Evolutionary conservation across 2,329 filamentous ascomycete species (phyloP), one percentile per base, ranked within the genome.

Genomic region (Sarocladium kiliense): DNA sequence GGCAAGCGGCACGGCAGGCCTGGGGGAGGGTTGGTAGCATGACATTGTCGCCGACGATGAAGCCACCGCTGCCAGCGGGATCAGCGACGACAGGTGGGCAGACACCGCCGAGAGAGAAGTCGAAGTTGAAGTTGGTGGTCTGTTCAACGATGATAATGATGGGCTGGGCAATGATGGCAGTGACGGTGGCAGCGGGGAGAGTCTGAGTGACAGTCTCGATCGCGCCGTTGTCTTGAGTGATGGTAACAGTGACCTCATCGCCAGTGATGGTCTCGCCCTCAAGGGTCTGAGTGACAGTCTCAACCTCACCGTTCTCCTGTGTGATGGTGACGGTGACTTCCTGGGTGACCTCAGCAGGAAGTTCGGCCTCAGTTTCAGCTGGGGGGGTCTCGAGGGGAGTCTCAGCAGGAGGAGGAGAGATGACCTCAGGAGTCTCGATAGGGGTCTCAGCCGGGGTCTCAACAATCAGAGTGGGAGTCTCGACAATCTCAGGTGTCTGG

Each of bases 51-150:
- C 50, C 50, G 21, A 41, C 50, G 19, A 53, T 18, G 50, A 53
- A 53, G 36, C 50, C 50, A n/a, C 50, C 50, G 50, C 19, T 39
- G 50, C 36, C 36, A 14, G 32, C 36, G 34, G 50, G 32, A 21
- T 53, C 50, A 27, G 50, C 19, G 7, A 11, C 19, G 36, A 53
- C 50, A n/a, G 50, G 50, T n/a, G 50, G 50, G 36, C 32, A 41
- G 34, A 41, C 36, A 18, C 27, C 50, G 12, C 50, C 50, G 32
- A 53, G 50, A 34, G 32, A 39, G 50, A 19, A 53, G 50, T 53
- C 21, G 50, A 53, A 53, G 50, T 23, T 39, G 50, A 53, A 53
- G 34, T 39, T 53, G 27, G 50, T 53, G 19, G 32, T 41, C 50
- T 53, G 50, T 3, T 21, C 4, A 21, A 53, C 50, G 23, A 53